Conservation (phyloP, 139 green algal species). For the Coccomyxa sp. region DNA sequence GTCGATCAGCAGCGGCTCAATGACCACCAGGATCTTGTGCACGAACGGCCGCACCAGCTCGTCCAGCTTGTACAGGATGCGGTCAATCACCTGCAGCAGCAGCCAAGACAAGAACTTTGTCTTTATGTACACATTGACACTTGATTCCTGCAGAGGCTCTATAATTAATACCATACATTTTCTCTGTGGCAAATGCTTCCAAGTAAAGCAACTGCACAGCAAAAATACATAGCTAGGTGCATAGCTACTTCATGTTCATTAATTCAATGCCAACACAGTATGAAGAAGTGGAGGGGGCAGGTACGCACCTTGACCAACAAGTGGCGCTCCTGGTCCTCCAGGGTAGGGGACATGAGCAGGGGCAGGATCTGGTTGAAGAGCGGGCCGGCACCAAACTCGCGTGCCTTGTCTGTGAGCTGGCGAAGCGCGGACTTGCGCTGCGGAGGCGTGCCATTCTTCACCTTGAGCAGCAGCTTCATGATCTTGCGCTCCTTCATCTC, state of each 20-base stretch:
- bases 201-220: too few relatives aligned
- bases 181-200: too few relatives aligned
- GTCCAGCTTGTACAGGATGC: constrained; percentile 97
- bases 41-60: constrained; percentile 97
- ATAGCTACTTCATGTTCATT: too few relatives aligned
- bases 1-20: constrained; percentile 98
- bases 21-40: constrained; percentile 99
- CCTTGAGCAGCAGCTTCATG: constrained; percentile 98
- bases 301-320: constrained; percentile 80
- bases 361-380: constrained; percentile 99
- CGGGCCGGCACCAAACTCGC: constrained; percentile 90
- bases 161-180: not conserved
- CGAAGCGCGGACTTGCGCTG: constrained; percentile 94
- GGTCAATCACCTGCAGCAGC: constrained; percentile 76
- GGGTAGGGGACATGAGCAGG: constrained; percentile 95
- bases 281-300: not conserved
- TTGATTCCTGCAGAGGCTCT: not conserved
- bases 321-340: constrained; percentile 99
- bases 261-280: too few relatives aligned
- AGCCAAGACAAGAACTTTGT: constrained; percentile 16
- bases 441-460: constrained; percentile 98
- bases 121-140: not conserved
- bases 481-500: constrained; percentile 97
- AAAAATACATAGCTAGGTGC: too few relatives aligned
- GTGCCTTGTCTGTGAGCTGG: constrained; percentile 96